Percentiles rank a stretch among this genome's conserved stretches.
phyloP scores from a whole-genome alignment of 768 basidiomycete genomes.

The Kwoniella shandongensis region DNA sequence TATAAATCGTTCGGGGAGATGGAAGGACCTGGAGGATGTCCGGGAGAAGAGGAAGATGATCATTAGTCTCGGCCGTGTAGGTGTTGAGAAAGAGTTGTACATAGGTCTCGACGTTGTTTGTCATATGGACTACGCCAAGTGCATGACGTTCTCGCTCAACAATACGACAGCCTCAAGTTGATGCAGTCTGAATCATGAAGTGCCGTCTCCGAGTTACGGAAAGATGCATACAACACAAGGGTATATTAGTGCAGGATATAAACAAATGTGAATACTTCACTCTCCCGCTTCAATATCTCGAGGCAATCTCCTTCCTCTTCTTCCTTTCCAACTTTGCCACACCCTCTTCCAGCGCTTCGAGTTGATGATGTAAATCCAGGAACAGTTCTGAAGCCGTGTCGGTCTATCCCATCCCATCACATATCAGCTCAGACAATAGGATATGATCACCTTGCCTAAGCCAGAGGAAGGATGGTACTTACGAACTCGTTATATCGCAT shows the following conservation, averaged over 20 bases:
- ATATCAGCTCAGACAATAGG: neutral
- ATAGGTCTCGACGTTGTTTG: too few relatives aligned
- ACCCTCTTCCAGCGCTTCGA: slow-evolving; percentile 37
- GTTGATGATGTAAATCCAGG: slow-evolving; percentile 34
- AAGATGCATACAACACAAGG: too few relatives aligned
- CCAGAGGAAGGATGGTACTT: slow-evolving; percentile 12
- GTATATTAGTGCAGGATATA: too few relatives aligned
- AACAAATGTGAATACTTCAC: too few relatives aligned
- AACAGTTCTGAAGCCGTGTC: slow-evolving; percentile 40
- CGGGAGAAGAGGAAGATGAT: slow-evolving; percentile 51
- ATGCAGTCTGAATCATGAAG: too few relatives aligned
- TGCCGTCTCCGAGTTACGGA: too few relatives aligned
- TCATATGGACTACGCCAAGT: too few relatives aligned
- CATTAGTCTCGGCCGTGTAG: too few relatives aligned
- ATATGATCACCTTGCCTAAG: neutral
- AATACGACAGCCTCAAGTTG: too few relatives aligned
- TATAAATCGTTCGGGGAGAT: slow-evolving; percentile 47
- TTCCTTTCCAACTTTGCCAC: slow-evolving; percentile 28
- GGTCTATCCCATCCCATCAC: slow-evolving; percentile 27
- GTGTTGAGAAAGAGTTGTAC: too few relatives aligned
- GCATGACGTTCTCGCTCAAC: too few relatives aligned
- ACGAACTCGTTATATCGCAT: slow-evolving; percentile 40
- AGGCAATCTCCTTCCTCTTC: slow-evolving; percentile 28
- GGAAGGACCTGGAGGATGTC: slow-evolving; percentile 51
- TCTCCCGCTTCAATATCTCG: slow-evolving; percentile 36